Base-by-base conservation (phyloP, 2,329 filamentous ascomycete species). In the Penicillium rolfsii region DNA sequence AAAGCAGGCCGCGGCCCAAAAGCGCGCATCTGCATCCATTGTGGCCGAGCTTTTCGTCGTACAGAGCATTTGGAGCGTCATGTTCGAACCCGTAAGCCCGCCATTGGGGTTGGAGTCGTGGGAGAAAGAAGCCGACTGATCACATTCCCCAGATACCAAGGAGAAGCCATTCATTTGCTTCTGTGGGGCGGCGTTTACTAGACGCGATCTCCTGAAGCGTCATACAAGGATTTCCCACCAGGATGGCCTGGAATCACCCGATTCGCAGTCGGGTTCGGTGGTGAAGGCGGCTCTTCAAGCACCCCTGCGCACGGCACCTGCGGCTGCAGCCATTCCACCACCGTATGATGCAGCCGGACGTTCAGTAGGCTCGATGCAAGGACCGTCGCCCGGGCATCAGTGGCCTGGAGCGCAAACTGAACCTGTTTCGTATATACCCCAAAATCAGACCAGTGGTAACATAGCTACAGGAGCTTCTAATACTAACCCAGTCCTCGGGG, bases 1-100 rank as follows among this genome's bases (percentile, higher is more conserved):
- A 58, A 56, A 55, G 57, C 62, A 50, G 67, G 65, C 55, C 73
- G 73, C 58, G 70, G 64, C 59, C 67, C 68, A 60, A 74, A 73
- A 63, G 62, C 69, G 43, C 70, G 73, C 38, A 70, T 74, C 52
- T 75, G 73, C 62, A 56, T 67, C 46, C 73, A 75, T 65, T 75
- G 73, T 52, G 73, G 73, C 54, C 71, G 73, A 45, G 71, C 60
- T 26, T 75, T 75, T 64, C 68, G 73, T 54, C 69, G 73, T 26
- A 75, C 73, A 4, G 73, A 75, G 41, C 73, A 75, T 67, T 67
- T 75, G 50, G 73, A 75, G 70, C 72, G 73, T 36, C 73, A 75
- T 65, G 69, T 75, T 45, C 72, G 73, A 60, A 75, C 73, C 33
- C 73, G 73, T 75, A 70, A 67, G 72, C 40, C 55, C 38, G 40